Base-by-base conservation (phyloP, 2,329 filamentous ascomycete genomes). In the Rugonectria rugulosa region DNA sequence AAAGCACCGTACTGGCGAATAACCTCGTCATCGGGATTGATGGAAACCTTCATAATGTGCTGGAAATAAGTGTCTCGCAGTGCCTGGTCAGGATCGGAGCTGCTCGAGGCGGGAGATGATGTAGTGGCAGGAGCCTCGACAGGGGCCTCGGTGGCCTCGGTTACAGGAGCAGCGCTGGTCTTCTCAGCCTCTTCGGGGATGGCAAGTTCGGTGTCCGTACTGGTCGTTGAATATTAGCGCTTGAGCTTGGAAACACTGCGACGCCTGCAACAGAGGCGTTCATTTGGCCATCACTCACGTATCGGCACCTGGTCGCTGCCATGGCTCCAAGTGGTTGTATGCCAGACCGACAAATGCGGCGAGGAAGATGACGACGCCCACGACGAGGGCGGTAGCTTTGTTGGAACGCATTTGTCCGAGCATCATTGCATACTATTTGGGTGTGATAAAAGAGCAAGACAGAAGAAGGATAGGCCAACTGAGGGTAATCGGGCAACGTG, bases 1-100 rank as follows among this genome's bases (percentile, higher is more conserved):
- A 73, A 70, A 23, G 70, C 73, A 26, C 73, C 71, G 8, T 59
- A 72, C 1, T 68, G 68, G 11, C 62, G 51, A 61, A 74, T 76
- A 12, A 26, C 57, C 6, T 51, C 43, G 0, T 65, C 43, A 40
- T 67, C 57, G 29, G 72, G 69, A 40, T 60, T 53, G 53, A 71
- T 56, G 2, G 61, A 63, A 5, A 71, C 69, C 31, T 67, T 70
- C 56, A 69, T 67, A 17, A 76, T 61, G 21, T 70, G 58, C 42
- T 74, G 59, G 37, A 75, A 56, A 56, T 69, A 77, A 45, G 70
- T 66, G 5, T 70, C 51, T 32, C 70, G 70, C 15, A 74, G 60
- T 26, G 31, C 36, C 10, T 20, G 12, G 7, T 40, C 23, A 10
- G 38, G 29, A 14, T 29, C 29, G 8, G 14, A 27, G 10, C 38